Conservation (phyloP, 2,329 filamentous ascomycete genomes). For the Arthrinium puccinioides region DNA sequence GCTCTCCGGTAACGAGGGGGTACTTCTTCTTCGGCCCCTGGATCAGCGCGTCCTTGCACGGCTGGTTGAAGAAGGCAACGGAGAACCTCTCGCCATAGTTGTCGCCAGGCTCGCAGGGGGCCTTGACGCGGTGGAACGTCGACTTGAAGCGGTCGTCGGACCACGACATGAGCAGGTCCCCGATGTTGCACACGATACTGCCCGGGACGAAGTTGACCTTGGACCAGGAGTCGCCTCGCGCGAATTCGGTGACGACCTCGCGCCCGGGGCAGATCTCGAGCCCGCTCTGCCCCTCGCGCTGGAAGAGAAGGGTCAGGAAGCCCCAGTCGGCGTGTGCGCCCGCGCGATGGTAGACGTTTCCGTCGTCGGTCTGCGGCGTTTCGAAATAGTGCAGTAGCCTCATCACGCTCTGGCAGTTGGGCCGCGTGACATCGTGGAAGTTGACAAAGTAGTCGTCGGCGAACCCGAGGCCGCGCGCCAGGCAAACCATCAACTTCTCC, state of each 20-base stretch:
- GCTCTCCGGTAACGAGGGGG: constrained; percentile 46
- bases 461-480: constrained; percentile 47
- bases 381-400: constrained; percentile 48
- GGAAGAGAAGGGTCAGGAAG: constrained; percentile 53
- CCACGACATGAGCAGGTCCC: constrained; percentile 57
- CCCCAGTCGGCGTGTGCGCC: constrained; percentile 57
- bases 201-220: constrained; percentile 43
- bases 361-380: constrained; percentile 24
- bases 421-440: constrained; percentile 37
- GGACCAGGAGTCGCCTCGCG: constrained; percentile 50
- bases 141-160: constrained; percentile 59
- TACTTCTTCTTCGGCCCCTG: constrained; percentile 54
- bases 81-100: constrained; percentile 52
- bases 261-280: constrained; percentile 56
- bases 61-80: constrained; percentile 58
- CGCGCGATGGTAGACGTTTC: constrained; percentile 41
- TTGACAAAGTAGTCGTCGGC: constrained; percentile 44
- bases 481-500: constrained; percentile 46
- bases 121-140: constrained; percentile 55
- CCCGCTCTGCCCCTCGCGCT: constrained; percentile 47
- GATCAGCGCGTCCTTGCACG: constrained; percentile 45
- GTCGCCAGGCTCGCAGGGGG: constrained; percentile 41
- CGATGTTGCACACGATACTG: constrained; percentile 54
- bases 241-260: constrained; percentile 49
- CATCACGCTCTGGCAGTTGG: constrained; percentile 44